Percentiles rank a stretch among this genome's conserved stretches.
phyloP scores from a whole-genome alignment of 2,329 filamentous ascomycete species.

The Trichoderma simmonsii region DNA sequence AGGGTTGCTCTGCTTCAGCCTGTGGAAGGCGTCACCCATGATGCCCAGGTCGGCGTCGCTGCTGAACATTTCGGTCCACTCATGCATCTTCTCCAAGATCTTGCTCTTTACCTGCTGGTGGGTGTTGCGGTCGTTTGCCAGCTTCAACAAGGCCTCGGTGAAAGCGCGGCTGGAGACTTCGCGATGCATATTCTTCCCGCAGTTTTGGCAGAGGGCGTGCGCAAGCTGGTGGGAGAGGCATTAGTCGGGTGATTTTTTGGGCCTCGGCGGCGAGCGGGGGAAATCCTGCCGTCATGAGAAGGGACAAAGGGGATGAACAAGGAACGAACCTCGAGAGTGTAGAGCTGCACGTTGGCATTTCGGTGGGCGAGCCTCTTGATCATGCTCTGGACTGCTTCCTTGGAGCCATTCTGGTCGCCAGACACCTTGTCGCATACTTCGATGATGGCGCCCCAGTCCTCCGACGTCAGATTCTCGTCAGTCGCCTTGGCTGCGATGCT shows the following conservation, averaged over 20 bases:
- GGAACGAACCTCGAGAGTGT: constrained; percentile 73
- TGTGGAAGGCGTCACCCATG: constrained; percentile 93
- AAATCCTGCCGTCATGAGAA: neutral
- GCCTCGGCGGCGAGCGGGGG: neutral
- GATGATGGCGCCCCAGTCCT: constrained; percentile 66
- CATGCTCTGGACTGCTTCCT: constrained; percentile 83
- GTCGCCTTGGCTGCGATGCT: constrained; percentile 65
- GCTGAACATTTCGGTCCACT: constrained; percentile 93
- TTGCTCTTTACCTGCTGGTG: constrained; percentile 96
- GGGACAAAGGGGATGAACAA: neutral
- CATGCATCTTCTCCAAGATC: constrained; percentile 93
- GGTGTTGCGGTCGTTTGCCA: constrained; percentile 92
- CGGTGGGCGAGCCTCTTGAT: constrained; percentile 90
- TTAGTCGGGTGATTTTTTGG: neutral
- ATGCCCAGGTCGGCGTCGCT: constrained; percentile 89
- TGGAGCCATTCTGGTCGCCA: constrained; percentile 58
- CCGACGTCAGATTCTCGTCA: constrained; percentile 91
- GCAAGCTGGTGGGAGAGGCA: constrained; percentile 57
- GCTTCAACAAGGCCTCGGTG: constrained; percentile 85
- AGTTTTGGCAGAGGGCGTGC: constrained; percentile 90
- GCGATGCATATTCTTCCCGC: constrained; percentile 79
- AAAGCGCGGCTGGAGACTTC: constrained; percentile 89
- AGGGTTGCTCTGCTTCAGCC: constrained; percentile 79
- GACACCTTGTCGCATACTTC: constrained; percentile 61
- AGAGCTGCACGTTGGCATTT: constrained; percentile 94